Base-by-base conservation (phyloP, 139 green algal genomes). In the Limnomonas spitsbergensis region DNA sequence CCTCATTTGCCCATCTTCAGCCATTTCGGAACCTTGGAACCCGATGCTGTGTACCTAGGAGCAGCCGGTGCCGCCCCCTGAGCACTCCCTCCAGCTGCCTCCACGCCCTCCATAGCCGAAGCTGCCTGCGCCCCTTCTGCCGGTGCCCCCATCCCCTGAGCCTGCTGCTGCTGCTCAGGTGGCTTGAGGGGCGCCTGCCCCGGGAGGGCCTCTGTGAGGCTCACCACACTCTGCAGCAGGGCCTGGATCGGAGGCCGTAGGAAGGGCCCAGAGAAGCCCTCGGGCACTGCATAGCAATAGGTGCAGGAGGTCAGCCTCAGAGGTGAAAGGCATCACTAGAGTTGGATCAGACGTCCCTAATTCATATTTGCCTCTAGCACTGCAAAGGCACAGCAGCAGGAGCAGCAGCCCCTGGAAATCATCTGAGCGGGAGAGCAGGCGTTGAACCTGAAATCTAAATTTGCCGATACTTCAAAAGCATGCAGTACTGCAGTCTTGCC, bases 1-100 rank as follows among this genome's bases (percentile, higher is more conserved):
- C 47, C 14, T 61, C 56, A 70, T 70, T 32, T 37, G n/a, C 56
- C 56, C 56, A 70, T 24, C 29, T 70, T 70, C 29, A 70, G 29
- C 56, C 56, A 70, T 32, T 70, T 70, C 4, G 56, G 56, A 24
- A 70, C 56, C 29, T 70, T 70, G 27, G 14, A 35, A 4, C 56
- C 56, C 6, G 56, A 34, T 32, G 56, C 29, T 37, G 56, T 70
- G 56, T 37, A 70, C 14, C n/a, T 24, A 9, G 29, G n/a, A 32
- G 7, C 56, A 70, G 56, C 27, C 9, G 56, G 56, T 38, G n/a
- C 56, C 7, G n/a, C 56, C 9, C 56, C 29, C 29, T 24, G 7
- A 14, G 27, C 29, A 36, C 56, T 32, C 9, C 7, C 42, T 9
- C 42, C 42, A 54, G 42, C 7, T 54, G 42, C 42, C 42, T 54